Evolutionary conservation across 148 eudicot genomes (phyloP), one percentile per base, ranked within the genome.

Genomic region (Dianthus caryophyllus): DNA sequence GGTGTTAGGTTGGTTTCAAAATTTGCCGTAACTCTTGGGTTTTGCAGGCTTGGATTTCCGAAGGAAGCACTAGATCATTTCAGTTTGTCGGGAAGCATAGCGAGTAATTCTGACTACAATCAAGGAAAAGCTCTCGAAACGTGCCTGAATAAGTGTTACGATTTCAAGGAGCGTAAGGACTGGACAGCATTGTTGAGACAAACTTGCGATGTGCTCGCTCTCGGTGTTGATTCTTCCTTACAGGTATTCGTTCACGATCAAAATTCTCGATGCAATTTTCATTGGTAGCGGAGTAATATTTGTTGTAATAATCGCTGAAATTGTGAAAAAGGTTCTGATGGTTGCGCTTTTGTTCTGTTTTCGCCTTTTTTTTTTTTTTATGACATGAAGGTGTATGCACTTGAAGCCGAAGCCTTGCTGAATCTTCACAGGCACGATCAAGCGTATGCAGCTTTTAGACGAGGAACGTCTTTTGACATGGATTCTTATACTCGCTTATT

Each of bases 371-470:
- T 51, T 26, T 55, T 49, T 66, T 48, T 22, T 39, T 66, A 31
- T 53, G 61, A 50, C 52, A 7, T 33, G 38, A 76, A 85, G 93
- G 75, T 90, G 4, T 76, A 80, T 67, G 88, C 90, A 56, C 80
- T 84, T 75, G 83, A 81, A 77, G 85, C 80, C 27, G 79, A 90
- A 69, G 96, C 93, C 48, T 77, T 83, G 36, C 61, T 90, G 72
- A 79, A 84, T 70, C 87, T 87, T 65, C 79, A 61, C 48, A 83
- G 85, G 69, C 88, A 85, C 76, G 80, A 87, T 60, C 90, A 90
- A 65, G 88, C 90, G 4, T 82, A 75, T 59, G 44, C 68, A 38
- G 77, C 70, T 21, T 76, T 79, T 60, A 72, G 80, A 49, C 75
- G 69, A 29, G 73, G 61, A 39, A 83, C 85, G 13, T 38, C 29